Percentiles rank a stretch among this genome's conserved stretches.
These are phyloP conservation scores for Diaporthe destruens DNA, from an alignment of 2,329 filamentous ascomycete species.

Conservation along the genomic window DNA sequence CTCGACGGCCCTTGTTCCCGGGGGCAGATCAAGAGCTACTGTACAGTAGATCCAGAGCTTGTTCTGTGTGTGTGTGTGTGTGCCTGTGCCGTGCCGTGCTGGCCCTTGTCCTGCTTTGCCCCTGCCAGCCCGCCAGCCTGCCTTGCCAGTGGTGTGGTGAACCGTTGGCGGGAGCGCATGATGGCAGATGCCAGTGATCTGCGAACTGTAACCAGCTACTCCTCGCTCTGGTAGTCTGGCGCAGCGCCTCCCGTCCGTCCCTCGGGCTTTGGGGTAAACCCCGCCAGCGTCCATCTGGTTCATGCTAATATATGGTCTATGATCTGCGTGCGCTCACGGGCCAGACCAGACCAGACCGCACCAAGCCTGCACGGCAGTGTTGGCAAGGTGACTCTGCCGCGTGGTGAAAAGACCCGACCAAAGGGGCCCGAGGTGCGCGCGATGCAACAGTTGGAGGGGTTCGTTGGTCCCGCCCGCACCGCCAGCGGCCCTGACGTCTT, in stretches of 20 bases:
- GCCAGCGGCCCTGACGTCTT: slow-evolving; percentile 9
- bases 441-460: not conserved
- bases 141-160: not conserved
- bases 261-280: slow-evolving; percentile 9
- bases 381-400: slow-evolving; percentile 7
- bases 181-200: slow-evolving; percentile 31
- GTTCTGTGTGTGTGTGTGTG: no score
- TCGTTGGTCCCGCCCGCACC: not conserved
- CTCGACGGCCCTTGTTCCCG: slow-evolving; percentile 26
- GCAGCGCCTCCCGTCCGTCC: no score
- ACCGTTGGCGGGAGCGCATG: slow-evolving; percentile 19
- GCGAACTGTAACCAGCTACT: slow-evolving; percentile 29
- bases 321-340: slow-evolving; percentile 18
- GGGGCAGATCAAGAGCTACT: not conserved
- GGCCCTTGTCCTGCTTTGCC: not conserved
- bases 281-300: not conserved
- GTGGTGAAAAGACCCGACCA: slow-evolving; percentile 5
- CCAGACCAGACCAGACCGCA: not conserved
- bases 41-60: slow-evolving; percentile 2
- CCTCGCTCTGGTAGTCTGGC: not conserved
- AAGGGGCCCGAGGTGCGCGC: slow-evolving; percentile 5
- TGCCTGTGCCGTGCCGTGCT: no score
- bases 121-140: no score
- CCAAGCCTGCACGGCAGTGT: slow-evolving; percentile 9
- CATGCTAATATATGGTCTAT: not conserved